A percentile compares a stretch with the other conserved stretches of the same genome.
Conservation (phyloP, 2,329 filamentous ascomycete species). For the Tolypocladium guangdongense region DNA sequence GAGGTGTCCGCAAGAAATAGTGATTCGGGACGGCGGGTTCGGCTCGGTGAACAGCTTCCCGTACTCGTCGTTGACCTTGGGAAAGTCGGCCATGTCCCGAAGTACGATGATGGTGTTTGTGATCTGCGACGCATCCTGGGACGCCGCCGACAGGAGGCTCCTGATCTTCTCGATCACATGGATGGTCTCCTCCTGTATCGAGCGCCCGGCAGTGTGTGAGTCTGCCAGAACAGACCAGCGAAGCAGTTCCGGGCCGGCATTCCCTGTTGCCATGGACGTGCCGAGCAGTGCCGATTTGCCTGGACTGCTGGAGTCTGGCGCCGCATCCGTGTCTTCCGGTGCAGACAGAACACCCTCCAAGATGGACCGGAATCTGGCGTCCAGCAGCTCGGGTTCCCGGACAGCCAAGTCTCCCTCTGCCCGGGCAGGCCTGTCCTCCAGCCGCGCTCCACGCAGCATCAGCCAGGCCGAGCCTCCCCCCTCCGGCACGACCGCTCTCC, state of each 20-base stretch:
- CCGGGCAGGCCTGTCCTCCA: slow-evolving; percentile 30
- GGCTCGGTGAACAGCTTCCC: slow-evolving; percentile 61
- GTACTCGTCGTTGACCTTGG: slow-evolving; percentile 64
- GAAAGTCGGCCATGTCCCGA: slow-evolving; percentile 70
- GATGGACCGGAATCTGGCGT: slow-evolving; percentile 43
- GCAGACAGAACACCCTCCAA: slow-evolving; percentile 19
- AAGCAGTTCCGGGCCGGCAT: slow-evolving; percentile 10
- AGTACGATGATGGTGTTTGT: slow-evolving; percentile 57
- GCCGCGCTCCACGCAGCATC: slow-evolving; percentile 45
- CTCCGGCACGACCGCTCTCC: slow-evolving; percentile 45
- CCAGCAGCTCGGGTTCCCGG: slow-evolving; percentile 55
- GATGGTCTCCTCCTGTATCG: slow-evolving; percentile 37
- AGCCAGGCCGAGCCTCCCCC: slow-evolving; percentile 72
- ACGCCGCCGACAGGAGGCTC: slow-evolving; percentile 22
- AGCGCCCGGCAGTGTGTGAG: slow-evolving; percentile 8
- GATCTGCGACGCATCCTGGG: slow-evolving; percentile 26
- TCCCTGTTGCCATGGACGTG: background rate
- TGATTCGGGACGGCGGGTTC: slow-evolving; percentile 78
- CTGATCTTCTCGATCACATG: slow-evolving; percentile 35
- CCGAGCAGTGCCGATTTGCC: slow-evolving; percentile 5
- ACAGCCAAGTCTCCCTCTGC: slow-evolving; percentile 17
- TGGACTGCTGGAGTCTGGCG: background rate
- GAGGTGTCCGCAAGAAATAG: slow-evolving; percentile 61
- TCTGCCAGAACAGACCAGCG: slow-evolving; percentile 30
- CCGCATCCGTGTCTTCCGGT: background rate